phyloP scores from a whole-genome alignment of 805 yeast species.

The Danielia oregonensis region DNA sequence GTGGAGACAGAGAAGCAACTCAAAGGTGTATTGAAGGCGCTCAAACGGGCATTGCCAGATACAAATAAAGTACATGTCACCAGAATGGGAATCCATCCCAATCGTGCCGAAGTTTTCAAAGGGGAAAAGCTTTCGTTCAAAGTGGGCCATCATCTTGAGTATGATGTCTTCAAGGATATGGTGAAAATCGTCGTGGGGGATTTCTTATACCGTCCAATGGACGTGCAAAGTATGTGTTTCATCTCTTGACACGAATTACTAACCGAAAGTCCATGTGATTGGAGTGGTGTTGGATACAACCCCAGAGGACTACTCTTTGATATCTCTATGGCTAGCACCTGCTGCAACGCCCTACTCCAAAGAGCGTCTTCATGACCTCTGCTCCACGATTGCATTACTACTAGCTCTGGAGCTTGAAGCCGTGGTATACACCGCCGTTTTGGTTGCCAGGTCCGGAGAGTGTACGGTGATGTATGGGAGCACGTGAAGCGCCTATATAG shows the following conservation, averaged over 20 bases:
- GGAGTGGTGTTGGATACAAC: conserved; percentile 6
- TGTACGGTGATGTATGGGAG: too few relatives aligned
- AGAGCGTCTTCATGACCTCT: too few relatives aligned
- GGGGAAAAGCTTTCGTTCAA: conserved; percentile 7
- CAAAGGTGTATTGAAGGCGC: not conserved
- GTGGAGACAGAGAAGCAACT: conserved; percentile 1
- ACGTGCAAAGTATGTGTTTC: conserved; percentile 4
- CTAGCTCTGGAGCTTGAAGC: too few relatives aligned
- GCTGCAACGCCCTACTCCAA: too few relatives aligned
- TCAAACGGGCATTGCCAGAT: too few relatives aligned
- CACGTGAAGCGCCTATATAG: too few relatives aligned
- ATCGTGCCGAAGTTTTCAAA: not conserved
- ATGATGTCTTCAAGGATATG: conserved; percentile 2
- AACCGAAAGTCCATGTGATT: conserved; percentile 9
- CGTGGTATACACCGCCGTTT: too few relatives aligned
- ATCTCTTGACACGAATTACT: too few relatives aligned
- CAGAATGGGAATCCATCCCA: not conserved
- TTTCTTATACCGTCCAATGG: not conserved
- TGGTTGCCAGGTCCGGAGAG: too few relatives aligned
- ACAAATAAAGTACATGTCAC: conserved; percentile 1
- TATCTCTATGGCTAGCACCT: conserved; percentile 13
- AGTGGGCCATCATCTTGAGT: conserved; percentile 1
- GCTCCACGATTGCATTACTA: too few relatives aligned
- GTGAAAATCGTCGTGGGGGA: conserved; percentile 2
- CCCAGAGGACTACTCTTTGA: conserved; percentile 6